These are phyloP conservation scores for Sclerotinia sclerotiorum DNA, from an alignment of 2,329 filamentous ascomycete genomes.

Conservation along the genomic window DNA sequence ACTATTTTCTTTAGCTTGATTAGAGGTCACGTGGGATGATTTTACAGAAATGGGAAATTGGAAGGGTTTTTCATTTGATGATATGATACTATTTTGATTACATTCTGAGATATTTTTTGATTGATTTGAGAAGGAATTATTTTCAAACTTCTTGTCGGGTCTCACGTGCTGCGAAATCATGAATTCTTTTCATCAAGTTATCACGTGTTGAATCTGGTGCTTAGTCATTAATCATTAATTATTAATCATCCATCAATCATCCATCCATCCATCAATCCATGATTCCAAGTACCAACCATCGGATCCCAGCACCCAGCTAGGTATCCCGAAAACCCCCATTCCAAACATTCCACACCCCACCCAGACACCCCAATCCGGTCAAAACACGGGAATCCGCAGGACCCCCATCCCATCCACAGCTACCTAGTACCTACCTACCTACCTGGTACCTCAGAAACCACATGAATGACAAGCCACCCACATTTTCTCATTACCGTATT, in stretches of 20 bases:
- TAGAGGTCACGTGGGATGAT: background rate
- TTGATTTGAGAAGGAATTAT: background rate
- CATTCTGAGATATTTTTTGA: fast-evolving
- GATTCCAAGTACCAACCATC: background rate
- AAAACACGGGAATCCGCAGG: background rate
- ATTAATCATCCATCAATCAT: background rate
- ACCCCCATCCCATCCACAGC: background rate
- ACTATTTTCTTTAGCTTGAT: constrained; percentile 24
- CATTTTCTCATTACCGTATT: background rate
- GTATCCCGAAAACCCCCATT: background rate
- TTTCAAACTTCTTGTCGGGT: fast-evolving
- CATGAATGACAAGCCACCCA: background rate
- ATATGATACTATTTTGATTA: background rate
- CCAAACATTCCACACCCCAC: background rate
- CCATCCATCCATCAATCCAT: no score
- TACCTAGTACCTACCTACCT: no score
- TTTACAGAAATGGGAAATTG: no score
- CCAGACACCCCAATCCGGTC: background rate
- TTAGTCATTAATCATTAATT: background rate
- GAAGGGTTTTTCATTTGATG: no score
- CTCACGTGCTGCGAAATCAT: background rate
- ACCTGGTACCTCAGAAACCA: no score
- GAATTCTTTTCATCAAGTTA: background rate
- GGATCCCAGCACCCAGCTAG: background rate
- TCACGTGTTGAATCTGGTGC: background rate